Evolutionary conservation across 176 grass and related monocot species (phyloP).

Genomic region (Aegilops bicornis): DNA sequence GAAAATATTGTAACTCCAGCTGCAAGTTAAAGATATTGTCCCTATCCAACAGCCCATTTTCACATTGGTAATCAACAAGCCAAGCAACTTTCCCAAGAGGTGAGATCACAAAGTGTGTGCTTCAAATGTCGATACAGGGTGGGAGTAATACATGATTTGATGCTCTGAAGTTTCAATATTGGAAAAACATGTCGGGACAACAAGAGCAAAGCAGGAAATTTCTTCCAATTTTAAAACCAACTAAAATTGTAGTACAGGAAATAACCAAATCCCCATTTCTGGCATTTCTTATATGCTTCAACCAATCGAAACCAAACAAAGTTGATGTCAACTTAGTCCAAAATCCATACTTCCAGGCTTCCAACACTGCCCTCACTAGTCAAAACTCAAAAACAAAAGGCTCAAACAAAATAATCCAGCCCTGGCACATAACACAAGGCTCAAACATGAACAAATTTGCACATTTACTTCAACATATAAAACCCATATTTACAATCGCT

Average conservation of each 20-base stretch:
- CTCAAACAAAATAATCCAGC: background rate
- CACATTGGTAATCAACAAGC: background rate
- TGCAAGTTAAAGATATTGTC: background rate
- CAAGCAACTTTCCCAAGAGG: background rate
- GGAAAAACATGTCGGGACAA: background rate
- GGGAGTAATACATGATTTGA: background rate
- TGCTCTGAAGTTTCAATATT: background rate
- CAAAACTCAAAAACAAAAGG: slow-evolving; percentile 1
- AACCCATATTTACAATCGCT: slow-evolving; percentile 5
- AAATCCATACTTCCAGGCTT: background rate
- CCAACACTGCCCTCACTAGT: background rate
- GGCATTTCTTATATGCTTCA: background rate
- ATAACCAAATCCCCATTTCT: background rate
- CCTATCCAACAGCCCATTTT: background rate
- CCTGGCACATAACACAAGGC: background rate
- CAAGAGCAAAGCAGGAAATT: background rate
- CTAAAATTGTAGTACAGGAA: background rate
- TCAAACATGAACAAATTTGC: slow-evolving; percentile 30
- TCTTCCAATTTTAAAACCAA: background rate
- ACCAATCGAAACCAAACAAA: background rate
- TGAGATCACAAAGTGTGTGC: background rate
- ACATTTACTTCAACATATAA: background rate
- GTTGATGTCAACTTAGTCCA: background rate
- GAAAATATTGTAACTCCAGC: background rate
- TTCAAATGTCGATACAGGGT: background rate